phyloP scores from a whole-genome alignment of 345 rosid species.

The Arabis alpina region DNA sequence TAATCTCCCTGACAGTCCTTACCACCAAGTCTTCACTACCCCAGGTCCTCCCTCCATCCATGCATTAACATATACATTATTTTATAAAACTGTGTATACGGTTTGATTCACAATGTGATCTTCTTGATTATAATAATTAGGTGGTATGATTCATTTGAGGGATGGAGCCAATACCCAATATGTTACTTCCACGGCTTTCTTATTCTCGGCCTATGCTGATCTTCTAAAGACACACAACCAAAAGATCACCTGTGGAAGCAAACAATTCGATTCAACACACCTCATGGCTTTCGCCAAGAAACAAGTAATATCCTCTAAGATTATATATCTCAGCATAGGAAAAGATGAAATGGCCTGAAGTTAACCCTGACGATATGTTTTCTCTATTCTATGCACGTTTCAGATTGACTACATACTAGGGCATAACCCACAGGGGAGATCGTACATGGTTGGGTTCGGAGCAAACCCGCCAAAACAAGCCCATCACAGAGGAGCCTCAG shows the following conservation, averaged over 20 bases:
- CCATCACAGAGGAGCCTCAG: constrained; percentile 88
- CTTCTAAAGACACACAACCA: constrained; percentile 50
- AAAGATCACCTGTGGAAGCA: constrained; percentile 57
- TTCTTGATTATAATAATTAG: constrained; percentile 38
- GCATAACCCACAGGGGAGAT: constrained; percentile 72
- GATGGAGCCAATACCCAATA: constrained; percentile 91
- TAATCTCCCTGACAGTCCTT: constrained; percentile 70
- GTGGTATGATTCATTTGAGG: constrained; percentile 78
- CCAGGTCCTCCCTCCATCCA: constrained; percentile 52
- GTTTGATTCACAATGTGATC: background rate
- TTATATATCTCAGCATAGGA: too few species aligned
- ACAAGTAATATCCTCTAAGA: constrained; percentile 50
- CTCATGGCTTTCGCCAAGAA: constrained; percentile 67
- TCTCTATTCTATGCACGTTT: constrained; percentile 14
- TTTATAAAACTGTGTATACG: background rate
- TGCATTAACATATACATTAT: background rate
- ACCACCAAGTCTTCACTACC: constrained; percentile 58
- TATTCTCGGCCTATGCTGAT: constrained; percentile 63
- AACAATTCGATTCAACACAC: constrained; percentile 51
- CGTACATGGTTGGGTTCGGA: constrained; percentile 93
- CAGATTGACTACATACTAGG: constrained; percentile 91
- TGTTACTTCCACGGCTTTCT: constrained; percentile 66
- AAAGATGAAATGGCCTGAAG: too few species aligned
- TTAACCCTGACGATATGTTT: too few species aligned
- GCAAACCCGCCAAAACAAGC: constrained; percentile 75